Evolutionary conservation across 805 yeast species (phyloP), one percentile per base, ranked within the genome.

Genomic region (Saturnispora silvae): DNA sequence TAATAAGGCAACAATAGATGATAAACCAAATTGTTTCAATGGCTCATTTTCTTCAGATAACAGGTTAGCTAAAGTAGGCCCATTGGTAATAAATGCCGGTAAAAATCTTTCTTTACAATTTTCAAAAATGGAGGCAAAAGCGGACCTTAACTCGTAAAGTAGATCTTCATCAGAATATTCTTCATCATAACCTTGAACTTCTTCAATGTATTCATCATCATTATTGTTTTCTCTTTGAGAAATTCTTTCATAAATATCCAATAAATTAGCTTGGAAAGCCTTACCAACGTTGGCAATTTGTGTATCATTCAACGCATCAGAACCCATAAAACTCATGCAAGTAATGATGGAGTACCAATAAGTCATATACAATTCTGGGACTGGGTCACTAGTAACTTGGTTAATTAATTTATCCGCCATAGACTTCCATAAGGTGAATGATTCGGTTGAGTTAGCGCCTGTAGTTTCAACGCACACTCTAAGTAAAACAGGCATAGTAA

Each of bases 91-190:
- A 60, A 82, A 81, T 4, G 72, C 70, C 10, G 76, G 72, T 38
- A 84, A 54, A 56, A 81, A 83, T 39, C 63, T 63, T 5, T 65
- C 58, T 45, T 72, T 70, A 17, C 72, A 64, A 29, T 72, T 68
- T 55, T 74, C 79, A 68, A 89, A 81, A 14, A 85, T 65, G 1
- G 80, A 67, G 6, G 80, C 68, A 27, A 92, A 57, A 1, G 81
- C 77, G 53, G 80, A 81, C 54, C 81, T 82, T 45, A 86, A 75
- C 53, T 89, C 95, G 49, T 85, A 94, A 35, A 86, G 61, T 32
- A 92, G 63, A 52, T 87, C 96, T 53, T 86, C 96, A 56, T 92
- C 97, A 1, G 92, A 78, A 48, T 68, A 74, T 49, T 81, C 94
- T 41, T 77, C 85, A 39, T 87, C 96, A 40, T 79, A 86, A 38